Conservation (phyloP, 306 rosid species). For the Prunus mira region DNA sequence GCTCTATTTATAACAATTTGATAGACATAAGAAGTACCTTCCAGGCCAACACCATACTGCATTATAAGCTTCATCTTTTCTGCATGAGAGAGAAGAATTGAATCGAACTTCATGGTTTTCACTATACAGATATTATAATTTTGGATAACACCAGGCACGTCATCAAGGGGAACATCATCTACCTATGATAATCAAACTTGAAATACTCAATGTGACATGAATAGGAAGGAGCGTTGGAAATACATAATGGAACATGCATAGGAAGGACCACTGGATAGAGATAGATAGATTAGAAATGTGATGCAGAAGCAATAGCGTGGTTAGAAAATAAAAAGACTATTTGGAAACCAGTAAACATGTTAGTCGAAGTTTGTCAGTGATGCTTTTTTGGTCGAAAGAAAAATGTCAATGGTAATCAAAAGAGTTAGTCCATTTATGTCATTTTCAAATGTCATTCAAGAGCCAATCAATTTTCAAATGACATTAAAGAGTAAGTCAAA, state of each 20-base stretch:
- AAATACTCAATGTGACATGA: neutral
- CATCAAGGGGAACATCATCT: conserved; percentile 67
- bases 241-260: neutral
- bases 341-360: no score
- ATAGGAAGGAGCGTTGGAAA: neutral
- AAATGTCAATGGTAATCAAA: no score
- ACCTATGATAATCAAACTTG: conserved; percentile 44
- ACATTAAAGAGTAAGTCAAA: no score
- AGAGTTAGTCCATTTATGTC: no score
- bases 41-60: conserved; percentile 93
- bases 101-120: conserved; percentile 61
- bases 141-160: conserved; percentile 55
- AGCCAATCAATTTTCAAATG: no score
- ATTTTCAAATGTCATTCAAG: no score
- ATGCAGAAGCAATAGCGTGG: no score
- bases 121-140: conserved; percentile 65
- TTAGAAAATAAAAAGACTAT: no score
- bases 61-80: conserved; percentile 68
- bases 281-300: neutral
- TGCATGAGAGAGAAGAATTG: conserved; percentile 58
- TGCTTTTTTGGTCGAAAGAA: no score
- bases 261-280: neutral
- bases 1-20: neutral
- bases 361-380: no score
- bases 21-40: conserved; percentile 48